Conservation (phyloP, 306 rosid species). For the Leucaena leucocephala region DNA sequence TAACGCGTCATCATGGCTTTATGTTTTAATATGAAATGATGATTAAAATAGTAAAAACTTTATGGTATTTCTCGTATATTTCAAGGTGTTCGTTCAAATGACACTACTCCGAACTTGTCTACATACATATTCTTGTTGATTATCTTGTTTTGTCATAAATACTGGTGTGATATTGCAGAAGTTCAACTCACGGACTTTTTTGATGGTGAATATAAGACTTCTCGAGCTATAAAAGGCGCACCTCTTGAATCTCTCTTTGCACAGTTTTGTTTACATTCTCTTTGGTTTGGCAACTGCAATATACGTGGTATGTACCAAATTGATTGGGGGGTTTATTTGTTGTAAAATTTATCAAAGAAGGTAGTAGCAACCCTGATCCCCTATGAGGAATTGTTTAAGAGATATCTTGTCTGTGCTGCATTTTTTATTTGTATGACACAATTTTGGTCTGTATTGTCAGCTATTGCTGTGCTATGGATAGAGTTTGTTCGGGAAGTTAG, state of each 20-base stretch:
- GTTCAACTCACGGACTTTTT: conserved; percentile 49
- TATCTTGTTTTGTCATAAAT: conserved; percentile 30
- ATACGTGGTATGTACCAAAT: conserved; percentile 71
- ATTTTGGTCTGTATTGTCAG: conserved; percentile 51
- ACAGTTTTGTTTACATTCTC: conserved; percentile 86
- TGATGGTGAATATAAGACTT: conserved; percentile 56
- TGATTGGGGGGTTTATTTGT: conserved; percentile 37
- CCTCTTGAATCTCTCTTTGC: conserved; percentile 82
- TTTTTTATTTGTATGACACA: conserved; percentile 38
- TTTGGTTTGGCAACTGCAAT: conserved; percentile 96
- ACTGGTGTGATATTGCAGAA: conserved; percentile 48
- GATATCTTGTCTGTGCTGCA: conserved; percentile 18
- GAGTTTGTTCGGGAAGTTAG: conserved; percentile 96
- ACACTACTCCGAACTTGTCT: background rate
- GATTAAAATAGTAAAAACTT: background rate
- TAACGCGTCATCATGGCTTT: background rate
- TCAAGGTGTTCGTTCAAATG: conserved; percentile 3
- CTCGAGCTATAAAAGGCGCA: conserved; percentile 84
- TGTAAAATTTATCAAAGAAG: conserved; percentile 26
- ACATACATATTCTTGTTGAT: conserved; percentile 3
- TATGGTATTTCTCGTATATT: background rate
- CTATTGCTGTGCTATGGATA: conserved; percentile 85
- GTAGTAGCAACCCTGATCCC: conserved; percentile 13
- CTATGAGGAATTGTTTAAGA: conserved; percentile 28
- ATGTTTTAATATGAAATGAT: background rate